Evolutionary conservation across 306 rosid genomes (phyloP), one percentile per base, ranked within the genome.

Genomic region (Astragalus glycyphyllos): DNA sequence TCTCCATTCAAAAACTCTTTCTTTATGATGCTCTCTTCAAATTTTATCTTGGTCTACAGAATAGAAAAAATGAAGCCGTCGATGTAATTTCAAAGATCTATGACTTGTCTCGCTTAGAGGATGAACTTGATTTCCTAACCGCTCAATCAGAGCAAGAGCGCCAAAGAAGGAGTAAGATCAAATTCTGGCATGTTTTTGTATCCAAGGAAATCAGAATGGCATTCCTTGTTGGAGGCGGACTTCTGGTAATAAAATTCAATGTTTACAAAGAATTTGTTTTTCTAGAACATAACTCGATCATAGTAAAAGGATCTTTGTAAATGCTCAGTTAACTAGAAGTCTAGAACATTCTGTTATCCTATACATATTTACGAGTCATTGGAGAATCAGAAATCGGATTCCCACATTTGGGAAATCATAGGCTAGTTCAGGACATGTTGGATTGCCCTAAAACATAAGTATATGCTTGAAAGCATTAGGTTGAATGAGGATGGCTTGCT

Each of bases 211-310:
- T 86, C 81, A 74, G 94, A 73, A 78, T 89, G 34, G 92, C 98
- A n/a, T 92, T 92, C 84, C 49, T 92, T 12, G 96, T 86, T 40
- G 98, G 96, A 66, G 97, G 83, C 12, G 96, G 96, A 72, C 84
- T 92, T 69, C 86, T 84, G 96, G 98, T 92, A 89, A 56, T 51
- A 46, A 67, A 69, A 55, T 56, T 45, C 59, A 74, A 55, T 56
- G 31, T 17, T 57, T 7, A 41, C 20, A 32, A 42, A 1, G 42
- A 56, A 20, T 62, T 26, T 47, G 12, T 56, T 62, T 35, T 23
- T 55, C 42, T 58, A 56, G 45, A 74, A 17, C 29, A 23, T 38
- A 20, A 50, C 49, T 35, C 48, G 6, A 48, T 54, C 47, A 48
- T 45, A 57, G 50, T 58, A 10, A 58, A 58, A 11, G 60, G 80